Evolutionary conservation across 2,329 filamentous ascomycete genomes (phyloP).

Genomic region (Stenocarpella maydis): DNA sequence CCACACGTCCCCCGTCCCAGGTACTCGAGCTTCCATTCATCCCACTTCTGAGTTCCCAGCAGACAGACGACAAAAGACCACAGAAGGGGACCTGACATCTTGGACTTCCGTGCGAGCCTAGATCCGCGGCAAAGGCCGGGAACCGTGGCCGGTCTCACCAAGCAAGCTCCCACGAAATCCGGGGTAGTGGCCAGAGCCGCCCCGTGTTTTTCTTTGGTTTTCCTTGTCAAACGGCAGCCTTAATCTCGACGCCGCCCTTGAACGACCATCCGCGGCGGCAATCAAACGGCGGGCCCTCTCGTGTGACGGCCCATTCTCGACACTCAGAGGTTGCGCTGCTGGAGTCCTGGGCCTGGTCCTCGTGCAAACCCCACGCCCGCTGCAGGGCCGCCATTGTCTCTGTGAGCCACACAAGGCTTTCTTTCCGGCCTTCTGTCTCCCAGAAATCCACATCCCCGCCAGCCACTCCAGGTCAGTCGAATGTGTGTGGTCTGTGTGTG

Average conservation of each 20-base stretch:
- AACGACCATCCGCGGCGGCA: slow-evolving; percentile 17
- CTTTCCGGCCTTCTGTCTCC: not conserved
- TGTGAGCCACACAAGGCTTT: slow-evolving; percentile 14
- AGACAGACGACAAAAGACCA: slow-evolving; percentile 29
- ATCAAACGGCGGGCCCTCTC: slow-evolving; percentile 25
- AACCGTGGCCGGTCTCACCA: slow-evolving; percentile 28
- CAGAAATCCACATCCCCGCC: slow-evolving; percentile 27
- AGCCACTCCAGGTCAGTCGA: slow-evolving; percentile 30
- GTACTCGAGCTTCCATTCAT: slow-evolving; percentile 35
- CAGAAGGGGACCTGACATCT: slow-evolving; percentile 23
- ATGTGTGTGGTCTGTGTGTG: not conserved
- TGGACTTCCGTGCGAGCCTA: slow-evolving; percentile 26
- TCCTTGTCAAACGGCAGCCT: slow-evolving; percentile 26
- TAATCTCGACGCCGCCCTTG: slow-evolving; percentile 8
- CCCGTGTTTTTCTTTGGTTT: not conserved
- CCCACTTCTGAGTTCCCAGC: slow-evolving; percentile 27
- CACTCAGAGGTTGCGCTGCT: slow-evolving; percentile 22
- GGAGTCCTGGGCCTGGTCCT: slow-evolving; percentile 13
- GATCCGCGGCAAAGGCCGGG: slow-evolving; percentile 24
- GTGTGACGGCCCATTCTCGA: slow-evolving; percentile 23
- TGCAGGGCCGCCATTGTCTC: slow-evolving; percentile 25
- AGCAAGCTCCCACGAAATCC: slow-evolving; percentile 27
- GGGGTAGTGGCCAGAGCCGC: slow-evolving; percentile 25
- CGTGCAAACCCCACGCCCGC: slow-evolving; percentile 29
- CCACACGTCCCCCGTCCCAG: slow-evolving; percentile 33